Evolutionary conservation across 257 asterid genomes (phyloP), one percentile per base, ranked within the genome.

Genomic region (Nicotiana tomentosiformis): DNA sequence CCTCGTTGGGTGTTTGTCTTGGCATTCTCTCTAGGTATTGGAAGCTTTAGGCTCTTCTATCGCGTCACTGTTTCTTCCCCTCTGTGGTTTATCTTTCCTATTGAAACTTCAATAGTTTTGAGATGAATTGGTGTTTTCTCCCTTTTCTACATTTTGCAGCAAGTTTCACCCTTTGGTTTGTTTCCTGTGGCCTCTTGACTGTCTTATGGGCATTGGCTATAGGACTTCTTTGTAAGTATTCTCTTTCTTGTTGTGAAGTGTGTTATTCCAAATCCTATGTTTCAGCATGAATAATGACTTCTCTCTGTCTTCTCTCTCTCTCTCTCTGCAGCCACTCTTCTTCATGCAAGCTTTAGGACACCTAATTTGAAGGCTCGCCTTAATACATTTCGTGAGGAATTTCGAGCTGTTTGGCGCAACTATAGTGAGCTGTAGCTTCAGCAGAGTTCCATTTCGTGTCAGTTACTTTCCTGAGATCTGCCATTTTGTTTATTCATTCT

Each of bases 391-490:
- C 95, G 98, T 4, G 99, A 95, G 88, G 99, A 95, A 87, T 94
- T 95, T 67, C 97, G 99, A 85, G 93, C 98, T 3, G 98, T 95
- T 78, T 95, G 98, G 98, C 97, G 98, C 88, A 93, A 92, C 88
- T 93, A 94, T 83, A 94, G 99, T 81, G 99, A 94, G 35, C 92
- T 95, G 90, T 95, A 91, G 91, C 78, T 85, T 82, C 83, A 61
- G 77, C 72, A 33, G 69, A 49, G 5, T 76, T 68, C 35, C 62
- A 66, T 77, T 60, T 66, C 83, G 69, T 62, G 90, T 84, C 51
- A 83, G 93, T 84, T 79, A 82, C 83, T 58, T 82, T 82, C 51
- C 87, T 64, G 26, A 76, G 64, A 29, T 76, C 46, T 76, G 17
- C 64, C 46, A 51, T 51, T 76, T 49, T 76, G 64, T 76, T 76